Conservation (phyloP, 805 yeast genomes). For the Kuraishia hungarica region DNA sequence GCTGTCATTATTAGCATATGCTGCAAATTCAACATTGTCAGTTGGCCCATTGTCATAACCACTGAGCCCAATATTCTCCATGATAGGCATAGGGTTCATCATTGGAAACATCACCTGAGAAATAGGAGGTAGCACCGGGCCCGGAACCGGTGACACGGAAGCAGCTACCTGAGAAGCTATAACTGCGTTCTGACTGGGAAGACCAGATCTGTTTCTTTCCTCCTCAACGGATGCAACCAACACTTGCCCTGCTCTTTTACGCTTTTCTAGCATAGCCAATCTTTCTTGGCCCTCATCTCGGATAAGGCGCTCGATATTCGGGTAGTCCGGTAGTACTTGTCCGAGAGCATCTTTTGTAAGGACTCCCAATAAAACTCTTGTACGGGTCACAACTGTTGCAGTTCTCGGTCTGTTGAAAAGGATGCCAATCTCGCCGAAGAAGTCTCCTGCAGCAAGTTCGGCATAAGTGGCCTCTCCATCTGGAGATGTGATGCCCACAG, state of each 20-base stretch:
- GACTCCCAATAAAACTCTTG: constrained; percentile 60
- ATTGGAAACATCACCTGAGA: neutral
- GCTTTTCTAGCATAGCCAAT: constrained; percentile 60
- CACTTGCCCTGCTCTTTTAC: constrained; percentile 34
- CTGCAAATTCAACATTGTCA: neutral
- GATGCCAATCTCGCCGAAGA: constrained; percentile 76
- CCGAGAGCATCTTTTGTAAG: constrained; percentile 56
- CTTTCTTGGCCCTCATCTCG: constrained; percentile 78
- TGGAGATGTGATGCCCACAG: constrained; percentile 66
- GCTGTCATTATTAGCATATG: neutral
- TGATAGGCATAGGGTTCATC: neutral
- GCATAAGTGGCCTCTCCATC: constrained; percentile 75
- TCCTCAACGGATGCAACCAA: constrained; percentile 11
- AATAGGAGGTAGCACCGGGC: constrained; percentile 30
- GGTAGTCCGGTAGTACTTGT: constrained; percentile 52
- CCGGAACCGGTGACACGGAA: constrained; percentile 26
- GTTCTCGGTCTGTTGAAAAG: constrained; percentile 69
- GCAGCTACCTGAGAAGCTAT: constrained; percentile 22
- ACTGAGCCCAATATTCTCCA: neutral
- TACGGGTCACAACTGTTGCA: constrained; percentile 67
- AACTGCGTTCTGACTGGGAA: constrained; percentile 7
- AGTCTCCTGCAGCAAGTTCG: constrained; percentile 58
- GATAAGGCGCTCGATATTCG: constrained; percentile 56
- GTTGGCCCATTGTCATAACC: neutral
- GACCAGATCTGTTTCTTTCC: constrained; percentile 1